These are phyloP conservation scores for Musa troglodytarum DNA, from an alignment of 176 grass and related monocot species.

Conservation along the genomic window DNA sequence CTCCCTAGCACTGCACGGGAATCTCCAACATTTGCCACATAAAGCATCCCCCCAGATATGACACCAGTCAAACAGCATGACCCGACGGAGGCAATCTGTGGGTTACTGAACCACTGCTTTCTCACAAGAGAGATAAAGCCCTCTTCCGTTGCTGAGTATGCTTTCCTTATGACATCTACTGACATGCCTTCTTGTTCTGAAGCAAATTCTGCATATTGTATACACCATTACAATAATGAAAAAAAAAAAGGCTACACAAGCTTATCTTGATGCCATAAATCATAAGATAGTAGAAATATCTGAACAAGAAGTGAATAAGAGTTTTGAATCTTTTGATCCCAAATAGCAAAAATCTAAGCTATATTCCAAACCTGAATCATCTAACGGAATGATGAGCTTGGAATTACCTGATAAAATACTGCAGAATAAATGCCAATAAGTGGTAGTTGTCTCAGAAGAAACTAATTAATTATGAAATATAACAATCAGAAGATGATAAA, in stretches of 20 bases:
- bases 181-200: conserved; percentile 43
- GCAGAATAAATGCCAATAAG: not conserved
- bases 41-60: conserved; percentile 45
- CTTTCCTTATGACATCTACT: conserved; percentile 39
- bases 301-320: no score
- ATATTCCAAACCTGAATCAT: not conserved
- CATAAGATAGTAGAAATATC: no score
- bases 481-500: not conserved
- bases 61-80: conserved; percentile 61
- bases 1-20: conserved; percentile 58
- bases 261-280: not conserved
- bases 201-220: conserved; percentile 34
- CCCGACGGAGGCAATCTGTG: conserved; percentile 56
- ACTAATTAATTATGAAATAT: not conserved
- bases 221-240: not conserved
- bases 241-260: not conserved
- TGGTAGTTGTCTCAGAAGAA: not conserved
- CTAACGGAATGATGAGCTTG: not conserved
- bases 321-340: no score
- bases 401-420: not conserved
- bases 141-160: conserved; percentile 56
- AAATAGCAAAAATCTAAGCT: not conserved
- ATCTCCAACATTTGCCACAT: conserved; percentile 59
- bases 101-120: conserved; percentile 49
- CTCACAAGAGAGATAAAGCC: conserved; percentile 65